phyloP scores from a whole-genome alignment of 2,329 filamentous ascomycete species.

The Epichloe elymi region DNA sequence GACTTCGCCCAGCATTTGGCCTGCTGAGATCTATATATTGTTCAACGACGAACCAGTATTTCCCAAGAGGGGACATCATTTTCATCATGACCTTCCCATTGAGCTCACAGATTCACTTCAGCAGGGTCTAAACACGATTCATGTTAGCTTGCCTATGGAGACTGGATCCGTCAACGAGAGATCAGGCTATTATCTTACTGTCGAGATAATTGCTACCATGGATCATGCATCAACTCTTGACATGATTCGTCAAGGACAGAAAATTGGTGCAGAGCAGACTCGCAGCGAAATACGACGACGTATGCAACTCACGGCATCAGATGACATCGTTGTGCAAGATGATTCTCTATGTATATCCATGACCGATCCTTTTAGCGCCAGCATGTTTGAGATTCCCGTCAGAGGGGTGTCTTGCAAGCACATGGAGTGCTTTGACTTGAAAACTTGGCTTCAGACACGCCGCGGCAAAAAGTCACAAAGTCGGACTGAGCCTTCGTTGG shows the following conservation, averaged over 20 bases:
- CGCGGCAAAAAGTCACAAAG: conserved; percentile 26
- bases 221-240: conserved; percentile 30
- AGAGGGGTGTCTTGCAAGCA: conserved; percentile 60
- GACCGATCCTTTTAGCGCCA: conserved; percentile 52
- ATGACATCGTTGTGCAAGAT: conserved; percentile 48
- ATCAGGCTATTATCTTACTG: conserved; percentile 42
- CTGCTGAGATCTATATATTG: conserved; percentile 51
- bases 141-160: conserved; percentile 30
- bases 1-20: conserved; percentile 54
- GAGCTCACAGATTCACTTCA: conserved; percentile 54
- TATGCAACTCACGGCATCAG: conserved; percentile 25
- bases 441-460: conserved; percentile 63
- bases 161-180: conserved; percentile 13
- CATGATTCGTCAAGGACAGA: conserved; percentile 21
- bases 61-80: conserved; percentile 53
- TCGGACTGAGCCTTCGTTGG: conserved; percentile 34
- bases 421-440: conserved; percentile 79
- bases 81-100: conserved; percentile 62
- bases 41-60: conserved; percentile 49
- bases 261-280: conserved; percentile 34
- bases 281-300: conserved; percentile 41
- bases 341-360: conserved; percentile 45
- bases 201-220: conserved; percentile 54
- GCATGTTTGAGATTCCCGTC: conserved; percentile 57
- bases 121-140: conserved; percentile 48